Evolutionary conservation across 2,329 filamentous ascomycete species (phyloP), one percentile per base, ranked within the genome.

Genomic region (Fusarium sp.): DNA sequence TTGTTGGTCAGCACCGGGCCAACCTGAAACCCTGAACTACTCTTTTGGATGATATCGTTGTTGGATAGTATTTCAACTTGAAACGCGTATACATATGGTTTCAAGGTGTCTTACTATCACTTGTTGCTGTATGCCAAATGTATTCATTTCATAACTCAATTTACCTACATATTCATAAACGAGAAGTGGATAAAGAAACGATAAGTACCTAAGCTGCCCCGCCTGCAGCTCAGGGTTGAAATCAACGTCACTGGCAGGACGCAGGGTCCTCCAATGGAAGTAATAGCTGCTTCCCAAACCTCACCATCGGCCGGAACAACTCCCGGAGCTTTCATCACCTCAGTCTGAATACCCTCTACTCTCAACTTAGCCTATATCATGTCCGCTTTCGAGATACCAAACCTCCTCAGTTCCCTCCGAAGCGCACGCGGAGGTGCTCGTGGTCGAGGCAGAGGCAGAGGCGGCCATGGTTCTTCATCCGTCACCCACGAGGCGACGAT

Each of bases 301-400:
- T 34, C 32, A 11, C 35, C 34, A 9, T 53, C 47, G 46, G 54
- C 40, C 36, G 41, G 50, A 61, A 39, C 32, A 61, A 56, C 39
- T 28, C 46, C 32, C 32, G 36, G 46, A 36, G 13, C 31, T 32
- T 12, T 11, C 31, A 41, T 39, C 28, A 25, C 26, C 31, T 15
- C 45, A 50, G 35, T 44, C 45, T 26, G 48, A 48, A 56, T 50
- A 44, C 31, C 42, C 39, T 58, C 29, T 26, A 7, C 38, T 12
- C 11, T 12, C 9, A 13, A 5, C 15, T 25, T 13, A 11, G 5
- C 13, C 25, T 44, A 32, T 15, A 43, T 32, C 46, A 93, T 93
- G 90, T 85, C 90, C 42, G 85, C 88, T 28, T 80, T 87, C 36
- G 85, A 88, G 24, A 96, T 97, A 41, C 92, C 93, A 3, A 94